These are phyloP conservation scores for Termitomyces sp. DNA, from an alignment of 768 basidiomycete genomes.

Conservation along the genomic window DNA sequence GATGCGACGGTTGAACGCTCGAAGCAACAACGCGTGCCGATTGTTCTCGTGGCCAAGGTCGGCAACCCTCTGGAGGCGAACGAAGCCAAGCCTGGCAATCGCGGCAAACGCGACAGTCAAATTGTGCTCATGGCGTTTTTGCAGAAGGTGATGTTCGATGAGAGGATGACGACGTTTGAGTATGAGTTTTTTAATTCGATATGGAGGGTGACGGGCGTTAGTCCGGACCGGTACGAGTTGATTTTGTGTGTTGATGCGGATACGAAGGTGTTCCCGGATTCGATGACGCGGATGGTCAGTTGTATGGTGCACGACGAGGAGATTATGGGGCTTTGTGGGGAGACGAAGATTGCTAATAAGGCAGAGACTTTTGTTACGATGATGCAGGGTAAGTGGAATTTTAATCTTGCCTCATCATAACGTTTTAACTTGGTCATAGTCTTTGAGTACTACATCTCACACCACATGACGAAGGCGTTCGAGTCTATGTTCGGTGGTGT, in stretches of 20 bases:
- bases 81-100: slow-evolving; percentile 94
- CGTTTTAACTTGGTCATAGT: slow-evolving; percentile 40
- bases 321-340: slow-evolving; percentile 98
- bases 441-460: slow-evolving; percentile 99
- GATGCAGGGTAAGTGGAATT: slow-evolving; percentile 83
- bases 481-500: slow-evolving; percentile 99
- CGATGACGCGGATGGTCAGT: slow-evolving; percentile 90
- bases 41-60: slow-evolving; percentile 92
- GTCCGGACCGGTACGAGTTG: slow-evolving; percentile 92
- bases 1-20: slow-evolving; percentile 80
- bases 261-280: slow-evolving; percentile 99
- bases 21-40: slow-evolving; percentile 96
- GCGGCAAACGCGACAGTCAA: slow-evolving; percentile 98
- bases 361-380: slow-evolving; percentile 98
- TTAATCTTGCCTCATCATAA: neutral
- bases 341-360: slow-evolving; percentile 99
- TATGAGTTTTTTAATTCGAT: slow-evolving; percentile 99
- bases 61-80: slow-evolving; percentile 88
- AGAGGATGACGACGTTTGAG: slow-evolving; percentile 99
- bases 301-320: slow-evolving; percentile 97
- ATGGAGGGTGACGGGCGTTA: slow-evolving; percentile 93
- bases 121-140: slow-evolving; percentile 97
- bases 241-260: slow-evolving; percentile 96
- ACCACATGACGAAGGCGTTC: slow-evolving; percentile 98
- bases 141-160: slow-evolving; percentile 99